Conservation (phyloP, 1,284 basidiomycete genomes). For the Trichosporon coremiiforme region DNA sequence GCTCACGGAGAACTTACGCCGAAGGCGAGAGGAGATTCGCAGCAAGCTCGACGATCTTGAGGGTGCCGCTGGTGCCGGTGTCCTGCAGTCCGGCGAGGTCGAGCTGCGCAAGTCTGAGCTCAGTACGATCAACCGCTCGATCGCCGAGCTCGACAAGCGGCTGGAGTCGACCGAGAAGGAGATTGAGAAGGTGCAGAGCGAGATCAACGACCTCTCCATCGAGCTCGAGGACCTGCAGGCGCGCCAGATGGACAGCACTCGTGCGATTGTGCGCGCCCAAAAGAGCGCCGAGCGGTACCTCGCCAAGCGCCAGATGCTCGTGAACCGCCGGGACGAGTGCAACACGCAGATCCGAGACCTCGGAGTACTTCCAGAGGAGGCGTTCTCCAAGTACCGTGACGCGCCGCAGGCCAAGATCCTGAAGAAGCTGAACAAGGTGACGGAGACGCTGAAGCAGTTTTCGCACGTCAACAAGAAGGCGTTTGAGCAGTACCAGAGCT, state of each 20-base stretch:
- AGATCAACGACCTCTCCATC: conserved; percentile 68
- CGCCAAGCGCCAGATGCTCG: conserved; percentile 82
- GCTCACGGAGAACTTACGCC: conserved; percentile 80
- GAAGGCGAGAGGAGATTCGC: conserved; percentile 75
- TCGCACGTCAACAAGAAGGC: conserved; percentile 99
- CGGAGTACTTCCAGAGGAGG: conserved; percentile 94
- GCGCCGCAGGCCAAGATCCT: conserved; percentile 81
- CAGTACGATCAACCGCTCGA: conserved; percentile 65
- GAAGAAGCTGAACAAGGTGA: conserved; percentile 84
- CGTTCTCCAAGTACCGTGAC: conserved; percentile 89
- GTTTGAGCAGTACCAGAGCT: conserved; percentile 96
- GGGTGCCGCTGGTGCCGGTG: conserved; percentile 64
- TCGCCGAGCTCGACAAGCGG: conserved; percentile 60
- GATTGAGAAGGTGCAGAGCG: conserved; percentile 64
- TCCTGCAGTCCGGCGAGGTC: conserved; percentile 64
- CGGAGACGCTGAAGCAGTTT: conserved; percentile 92
- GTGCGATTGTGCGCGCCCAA: conserved; percentile 82
- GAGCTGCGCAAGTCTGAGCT: conserved; percentile 71
- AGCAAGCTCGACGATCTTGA: conserved; percentile 74
- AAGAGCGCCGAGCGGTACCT: conserved; percentile 94
- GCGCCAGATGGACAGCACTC: conserved; percentile 80
- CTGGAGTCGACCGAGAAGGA: conserved; percentile 53
- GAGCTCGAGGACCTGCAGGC: conserved; percentile 75
- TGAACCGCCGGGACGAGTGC: conserved; percentile 84
- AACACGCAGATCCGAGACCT: conserved; percentile 93